Conservation (phyloP, 176 grass and related monocot species). For the Aegilops speltoides region DNA sequence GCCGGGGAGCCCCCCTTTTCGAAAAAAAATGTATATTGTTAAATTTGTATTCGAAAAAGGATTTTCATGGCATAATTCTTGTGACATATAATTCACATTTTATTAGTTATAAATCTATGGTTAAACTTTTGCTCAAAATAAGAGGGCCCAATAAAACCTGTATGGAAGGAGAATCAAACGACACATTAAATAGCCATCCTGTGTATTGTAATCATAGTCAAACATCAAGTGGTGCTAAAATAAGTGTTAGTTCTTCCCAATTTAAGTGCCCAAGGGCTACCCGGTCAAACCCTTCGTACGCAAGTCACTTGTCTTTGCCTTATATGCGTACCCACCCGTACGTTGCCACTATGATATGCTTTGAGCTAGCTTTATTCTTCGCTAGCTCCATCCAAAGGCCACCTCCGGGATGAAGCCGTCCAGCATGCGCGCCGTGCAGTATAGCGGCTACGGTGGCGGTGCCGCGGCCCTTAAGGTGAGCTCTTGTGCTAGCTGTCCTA, state of each 20-base stretch:
- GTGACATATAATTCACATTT: too few relatives aligned
- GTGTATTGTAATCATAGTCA: neutral
- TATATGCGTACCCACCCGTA: neutral
- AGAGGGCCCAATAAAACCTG: too few relatives aligned
- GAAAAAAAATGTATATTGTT: too few relatives aligned
- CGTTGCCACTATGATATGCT: too few relatives aligned
- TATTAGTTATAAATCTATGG: too few relatives aligned
- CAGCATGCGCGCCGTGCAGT: slow-evolving; percentile 47
- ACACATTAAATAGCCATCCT: too few relatives aligned
- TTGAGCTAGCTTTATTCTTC: neutral
- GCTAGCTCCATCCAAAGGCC: neutral
- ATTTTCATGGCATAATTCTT: too few relatives aligned
- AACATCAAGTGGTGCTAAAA: neutral
- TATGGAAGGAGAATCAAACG: too few relatives aligned
- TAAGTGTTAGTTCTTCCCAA: neutral
- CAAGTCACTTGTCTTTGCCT: neutral
- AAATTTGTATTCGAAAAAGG: too few relatives aligned
- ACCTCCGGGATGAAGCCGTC: neutral
- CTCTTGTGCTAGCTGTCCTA: too few relatives aligned
- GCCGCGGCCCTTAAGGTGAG: slow-evolving; percentile 38
- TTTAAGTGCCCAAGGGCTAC: neutral
- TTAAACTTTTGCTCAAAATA: too few relatives aligned
- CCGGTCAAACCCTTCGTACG: neutral
- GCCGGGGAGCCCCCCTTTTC: too few relatives aligned
- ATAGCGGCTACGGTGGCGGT: slow-evolving; percentile 48